phyloP scores from a whole-genome alignment of 2,329 filamentous ascomycete species.

The Aspergillus sojae region DNA sequence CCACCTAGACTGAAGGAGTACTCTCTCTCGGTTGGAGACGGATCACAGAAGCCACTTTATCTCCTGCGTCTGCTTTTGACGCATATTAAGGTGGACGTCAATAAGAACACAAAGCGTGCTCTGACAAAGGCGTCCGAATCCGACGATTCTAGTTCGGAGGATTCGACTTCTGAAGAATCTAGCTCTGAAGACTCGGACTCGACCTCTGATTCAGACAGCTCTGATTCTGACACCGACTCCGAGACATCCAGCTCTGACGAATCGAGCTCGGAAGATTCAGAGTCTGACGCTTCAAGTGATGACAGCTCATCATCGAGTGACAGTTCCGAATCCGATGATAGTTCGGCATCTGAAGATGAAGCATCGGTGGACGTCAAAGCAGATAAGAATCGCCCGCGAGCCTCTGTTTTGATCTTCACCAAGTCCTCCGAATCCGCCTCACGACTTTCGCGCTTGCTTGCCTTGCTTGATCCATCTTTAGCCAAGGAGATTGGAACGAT shows the following conservation, averaged over 20 bases:
- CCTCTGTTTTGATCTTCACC: slow-evolving; percentile 76
- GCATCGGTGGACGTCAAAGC: slow-evolving; percentile 9
- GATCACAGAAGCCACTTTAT: slow-evolving; percentile 77
- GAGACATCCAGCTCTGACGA: slow-evolving; percentile 23
- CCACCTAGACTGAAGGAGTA: slow-evolving; percentile 66
- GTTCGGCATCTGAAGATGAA: slow-evolving; percentile 21
- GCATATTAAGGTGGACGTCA: slow-evolving; percentile 32
- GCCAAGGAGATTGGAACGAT: slow-evolving; percentile 66
- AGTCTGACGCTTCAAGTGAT: slow-evolving; percentile 37
- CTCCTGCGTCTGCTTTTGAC: slow-evolving; percentile 72
- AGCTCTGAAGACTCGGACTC: slow-evolving; percentile 30
- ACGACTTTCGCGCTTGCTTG: slow-evolving; percentile 80
- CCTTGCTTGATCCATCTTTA: slow-evolving; percentile 64
- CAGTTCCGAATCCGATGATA: slow-evolving; percentile 22
- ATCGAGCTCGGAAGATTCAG: slow-evolving; percentile 26
- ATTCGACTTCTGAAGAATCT: slow-evolving; percentile 36
- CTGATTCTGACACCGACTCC: slow-evolving; percentile 24
- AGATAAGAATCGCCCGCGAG: slow-evolving; percentile 33
- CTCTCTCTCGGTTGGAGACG: slow-evolving; percentile 69
- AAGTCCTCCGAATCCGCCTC: slow-evolving; percentile 85
- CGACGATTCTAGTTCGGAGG: slow-evolving; percentile 41
- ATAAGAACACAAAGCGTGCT: slow-evolving; percentile 5
- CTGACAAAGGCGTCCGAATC: slow-evolving; percentile 20
- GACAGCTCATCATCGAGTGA: slow-evolving; percentile 10
- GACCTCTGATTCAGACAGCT: slow-evolving; percentile 29